phyloP scores from a whole-genome alignment of 495 filamentous ascomycete genomes.

The Talaromyces adpressus region DNA sequence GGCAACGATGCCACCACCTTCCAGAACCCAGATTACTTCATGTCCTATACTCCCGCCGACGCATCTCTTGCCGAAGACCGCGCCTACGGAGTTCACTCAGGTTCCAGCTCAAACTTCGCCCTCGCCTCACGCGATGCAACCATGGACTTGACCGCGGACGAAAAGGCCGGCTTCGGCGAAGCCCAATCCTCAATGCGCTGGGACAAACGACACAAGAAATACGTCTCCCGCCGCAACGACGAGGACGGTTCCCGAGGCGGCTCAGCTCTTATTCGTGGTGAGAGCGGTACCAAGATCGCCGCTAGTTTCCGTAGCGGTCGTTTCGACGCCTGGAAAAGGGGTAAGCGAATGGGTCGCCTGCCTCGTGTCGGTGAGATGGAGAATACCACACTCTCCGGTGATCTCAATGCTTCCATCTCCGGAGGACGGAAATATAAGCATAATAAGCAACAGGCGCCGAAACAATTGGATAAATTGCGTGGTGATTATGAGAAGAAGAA shows the following conservation, averaged over 20 bases:
- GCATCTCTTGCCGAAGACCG: constrained; percentile 76
- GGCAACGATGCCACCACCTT: constrained; percentile 39
- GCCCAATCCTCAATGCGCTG: constrained; percentile 73
- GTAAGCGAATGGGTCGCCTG: constrained; percentile 68
- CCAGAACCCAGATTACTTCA: constrained; percentile 85
- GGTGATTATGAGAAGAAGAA: constrained; percentile 86
- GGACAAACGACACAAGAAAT: constrained; percentile 97
- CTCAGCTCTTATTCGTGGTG: constrained; percentile 75
- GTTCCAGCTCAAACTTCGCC: constrained; percentile 67
- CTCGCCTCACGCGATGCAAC: constrained; percentile 72
- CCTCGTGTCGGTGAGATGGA: constrained; percentile 80
- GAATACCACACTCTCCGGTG: constrained; percentile 30
- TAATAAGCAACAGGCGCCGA: constrained; percentile 76
- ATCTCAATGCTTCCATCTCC: constrained; percentile 22
- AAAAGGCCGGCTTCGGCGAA: constrained; percentile 68
- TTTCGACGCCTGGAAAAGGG: constrained; percentile 84
- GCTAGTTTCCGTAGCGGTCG: constrained; percentile 87
- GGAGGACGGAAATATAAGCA: constrained; percentile 65
- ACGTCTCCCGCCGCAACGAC: constrained; percentile 83
- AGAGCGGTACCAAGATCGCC: constrained; percentile 92
- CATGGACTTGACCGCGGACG: constrained; percentile 86
- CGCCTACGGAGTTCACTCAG: constrained; percentile 86
- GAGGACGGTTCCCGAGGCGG: constrained; percentile 81
- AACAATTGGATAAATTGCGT: constrained; percentile 82
- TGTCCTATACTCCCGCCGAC: constrained; percentile 81